A percentile compares a stretch with the other conserved stretches of the same genome.
These are phyloP conservation scores for Verticillium albo-atrum DNA, from an alignment of 2,329 filamentous ascomycete species.

Conservation along the genomic window DNA sequence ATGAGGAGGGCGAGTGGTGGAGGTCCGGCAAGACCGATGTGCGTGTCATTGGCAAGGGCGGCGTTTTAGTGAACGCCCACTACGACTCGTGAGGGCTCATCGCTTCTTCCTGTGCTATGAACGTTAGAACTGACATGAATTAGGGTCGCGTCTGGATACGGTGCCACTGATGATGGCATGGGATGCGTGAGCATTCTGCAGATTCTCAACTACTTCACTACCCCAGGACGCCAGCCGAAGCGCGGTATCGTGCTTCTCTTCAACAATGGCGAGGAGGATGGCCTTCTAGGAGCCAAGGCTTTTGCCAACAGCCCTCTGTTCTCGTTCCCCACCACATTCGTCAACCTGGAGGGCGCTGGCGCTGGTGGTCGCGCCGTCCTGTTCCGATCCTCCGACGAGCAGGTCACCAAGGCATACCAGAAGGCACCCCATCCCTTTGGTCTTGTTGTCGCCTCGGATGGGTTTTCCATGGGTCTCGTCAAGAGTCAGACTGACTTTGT, in stretches of 20 bases:
- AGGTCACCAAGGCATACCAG: slow-evolving; percentile 77
- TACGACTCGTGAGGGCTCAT: slow-evolving; percentile 62
- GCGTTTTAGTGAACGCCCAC: slow-evolving; percentile 90
- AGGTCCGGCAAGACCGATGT: slow-evolving; percentile 33
- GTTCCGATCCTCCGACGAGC: slow-evolving; percentile 82
- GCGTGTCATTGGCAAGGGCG: slow-evolving; percentile 57
- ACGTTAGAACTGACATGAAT: slow-evolving; percentile 2
- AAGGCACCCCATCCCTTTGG: slow-evolving; percentile 74
- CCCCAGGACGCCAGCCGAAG: slow-evolving; percentile 64
- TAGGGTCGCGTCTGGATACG: slow-evolving; percentile 85
- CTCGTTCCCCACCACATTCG: slow-evolving; percentile 76
- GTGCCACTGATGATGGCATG: slow-evolving; percentile 90
- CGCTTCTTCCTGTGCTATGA: background rate
- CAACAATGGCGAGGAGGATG: slow-evolving; percentile 97
- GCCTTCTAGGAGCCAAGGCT: slow-evolving; percentile 77
- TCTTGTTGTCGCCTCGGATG: slow-evolving; percentile 75
- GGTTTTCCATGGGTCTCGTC: slow-evolving; percentile 74
- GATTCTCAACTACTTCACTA: slow-evolving; percentile 80
- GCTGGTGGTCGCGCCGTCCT: slow-evolving; percentile 84
- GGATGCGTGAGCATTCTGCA: slow-evolving; percentile 85
- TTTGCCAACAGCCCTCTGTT: slow-evolving; percentile 81
- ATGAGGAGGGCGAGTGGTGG: slow-evolving; percentile 74
- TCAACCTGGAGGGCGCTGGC: slow-evolving; percentile 93
- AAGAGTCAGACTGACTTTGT: slow-evolving; percentile 86
- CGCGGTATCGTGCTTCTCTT: slow-evolving; percentile 79